Evolutionary conservation across 2,329 filamentous ascomycete species (phyloP), one percentile per base, ranked within the genome.

Genomic region (Diaporthe ampelina): DNA sequence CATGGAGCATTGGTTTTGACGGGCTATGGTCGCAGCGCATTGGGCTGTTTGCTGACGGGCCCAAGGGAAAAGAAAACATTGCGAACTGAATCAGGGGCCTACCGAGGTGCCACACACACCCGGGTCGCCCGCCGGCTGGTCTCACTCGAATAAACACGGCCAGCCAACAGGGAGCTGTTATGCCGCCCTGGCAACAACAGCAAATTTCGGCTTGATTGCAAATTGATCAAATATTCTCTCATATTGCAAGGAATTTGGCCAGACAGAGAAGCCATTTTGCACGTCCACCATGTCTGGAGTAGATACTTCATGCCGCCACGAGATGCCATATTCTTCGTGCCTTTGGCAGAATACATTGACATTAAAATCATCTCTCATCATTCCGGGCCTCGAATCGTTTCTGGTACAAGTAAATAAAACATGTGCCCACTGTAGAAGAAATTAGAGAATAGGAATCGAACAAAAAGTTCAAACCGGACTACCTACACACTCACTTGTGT

Each of bases 11-110:
- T n/a, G 21, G 17, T 11, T 3, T 15, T 45, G 40, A 17, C 5
- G 4, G 40, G 24, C 7, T 4, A 17, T 10, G 6, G 35, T 29
- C 15, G 50, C 8, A 29, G 29, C 13, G 19, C 37, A 24, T 21
- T n/a, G 24, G 32, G n/a, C 24, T 63, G 37, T 29, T 19, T 45
- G 67, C 37, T 40, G 32, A 35, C 37, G 21, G 67, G 35, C 67
- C 13, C 52, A 58, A 6, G 43, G 15, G 13, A 19, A 68, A 54
- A 37, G 13, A 35, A 56, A 63, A 67, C 32, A 72, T 72, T 67
- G 68, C 68, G 26, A 40, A 35, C 57, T 74, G 73, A 61, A 72
- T 72, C 73, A 74, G 68, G 73, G 54, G 58, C 29, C 57, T 40
- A 21, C 52, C 29, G 50, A 24, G 21, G 37, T 61, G 68, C 29